Evolutionary conservation across 805 yeast genomes (phyloP).

Genomic region (Maudiozyma saulgeensis): DNA sequence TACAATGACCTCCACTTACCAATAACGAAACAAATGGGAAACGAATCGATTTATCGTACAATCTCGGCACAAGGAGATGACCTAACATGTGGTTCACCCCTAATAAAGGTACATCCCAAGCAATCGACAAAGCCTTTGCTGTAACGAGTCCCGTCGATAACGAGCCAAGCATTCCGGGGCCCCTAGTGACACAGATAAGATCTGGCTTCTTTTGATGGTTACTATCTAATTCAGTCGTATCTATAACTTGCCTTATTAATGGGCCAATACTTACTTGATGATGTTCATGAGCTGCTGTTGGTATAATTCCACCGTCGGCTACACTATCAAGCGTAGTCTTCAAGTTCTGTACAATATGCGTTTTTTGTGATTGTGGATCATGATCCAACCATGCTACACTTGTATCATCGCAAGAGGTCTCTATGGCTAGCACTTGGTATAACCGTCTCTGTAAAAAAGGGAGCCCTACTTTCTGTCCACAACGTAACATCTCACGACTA

Average conservation of each 20-base stretch:
- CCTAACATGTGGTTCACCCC: constrained; percentile 98
- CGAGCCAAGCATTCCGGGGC: constrained; percentile 95
- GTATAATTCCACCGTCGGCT: constrained; percentile 74
- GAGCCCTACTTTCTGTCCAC: too few relatives aligned
- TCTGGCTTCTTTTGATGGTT: constrained; percentile 38
- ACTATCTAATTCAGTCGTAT: not conserved
- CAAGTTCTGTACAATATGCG: constrained; percentile 40
- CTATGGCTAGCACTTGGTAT: constrained; percentile 65
- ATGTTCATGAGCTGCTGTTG: constrained; percentile 72
- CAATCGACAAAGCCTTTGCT: constrained; percentile 77
- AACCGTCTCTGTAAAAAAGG: not conserved
- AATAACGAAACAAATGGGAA: constrained; percentile 70
- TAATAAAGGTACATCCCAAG: constrained; percentile 65
- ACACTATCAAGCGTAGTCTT: constrained; percentile 60
- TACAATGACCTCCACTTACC: constrained; percentile 92
- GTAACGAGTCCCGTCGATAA: constrained; percentile 72
- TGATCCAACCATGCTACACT: constrained; percentile 74
- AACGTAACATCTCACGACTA: too few relatives aligned
- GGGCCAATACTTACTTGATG: constrained; percentile 54
- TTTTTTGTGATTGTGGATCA: constrained; percentile 7
- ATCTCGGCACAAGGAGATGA: constrained; percentile 63
- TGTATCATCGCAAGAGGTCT: constrained; percentile 91
- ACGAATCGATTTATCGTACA: constrained; percentile 33
- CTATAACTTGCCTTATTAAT: constrained; percentile 36
- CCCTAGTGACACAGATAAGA: constrained; percentile 80